phyloP scores from a whole-genome alignment of 2,329 filamentous ascomycete genomes.

The Alternaria metachromatica region DNA sequence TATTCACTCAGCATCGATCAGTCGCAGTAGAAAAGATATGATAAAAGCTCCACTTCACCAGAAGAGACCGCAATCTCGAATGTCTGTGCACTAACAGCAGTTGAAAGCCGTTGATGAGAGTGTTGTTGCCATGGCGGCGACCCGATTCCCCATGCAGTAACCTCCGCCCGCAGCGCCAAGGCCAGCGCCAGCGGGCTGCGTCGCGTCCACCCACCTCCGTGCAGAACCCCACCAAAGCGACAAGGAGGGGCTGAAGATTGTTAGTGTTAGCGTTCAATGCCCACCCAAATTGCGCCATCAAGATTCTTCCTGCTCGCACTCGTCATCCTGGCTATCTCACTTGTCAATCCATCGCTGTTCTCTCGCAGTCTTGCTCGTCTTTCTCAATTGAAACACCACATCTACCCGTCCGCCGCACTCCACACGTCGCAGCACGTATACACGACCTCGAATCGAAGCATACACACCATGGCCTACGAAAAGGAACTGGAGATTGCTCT shows the following conservation, averaged over 20 bases:
- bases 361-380: slow-evolving; percentile 39
- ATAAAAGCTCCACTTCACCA: not conserved
- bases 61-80: not conserved
- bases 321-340: slow-evolving; percentile 43
- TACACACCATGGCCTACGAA: slow-evolving; percentile 62
- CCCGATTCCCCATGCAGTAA: slow-evolving; percentile 21
- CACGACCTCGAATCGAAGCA: slow-evolving; percentile 17
- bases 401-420: slow-evolving; percentile 35
- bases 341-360: slow-evolving; percentile 36
- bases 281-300: slow-evolving; percentile 31
- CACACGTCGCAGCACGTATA: slow-evolving; percentile 12
- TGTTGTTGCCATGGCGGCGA: slow-evolving; percentile 27
- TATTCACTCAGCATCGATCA: not conserved
- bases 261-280: slow-evolving; percentile 30
- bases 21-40: not conserved
- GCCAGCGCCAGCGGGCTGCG: not conserved
- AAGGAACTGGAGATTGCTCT: slow-evolving; percentile 84
- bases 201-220: slow-evolving; percentile 17
- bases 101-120: not conserved
- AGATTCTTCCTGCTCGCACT: slow-evolving; percentile 40
- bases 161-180: slow-evolving; percentile 27
- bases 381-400: slow-evolving; percentile 39
- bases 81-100: not conserved
- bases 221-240: slow-evolving; percentile 22
- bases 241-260: slow-evolving; percentile 23